Evolutionary conservation across 352 stramenopile genomes (phyloP).

Genomic region (Globisporangium radiosum): DNA sequence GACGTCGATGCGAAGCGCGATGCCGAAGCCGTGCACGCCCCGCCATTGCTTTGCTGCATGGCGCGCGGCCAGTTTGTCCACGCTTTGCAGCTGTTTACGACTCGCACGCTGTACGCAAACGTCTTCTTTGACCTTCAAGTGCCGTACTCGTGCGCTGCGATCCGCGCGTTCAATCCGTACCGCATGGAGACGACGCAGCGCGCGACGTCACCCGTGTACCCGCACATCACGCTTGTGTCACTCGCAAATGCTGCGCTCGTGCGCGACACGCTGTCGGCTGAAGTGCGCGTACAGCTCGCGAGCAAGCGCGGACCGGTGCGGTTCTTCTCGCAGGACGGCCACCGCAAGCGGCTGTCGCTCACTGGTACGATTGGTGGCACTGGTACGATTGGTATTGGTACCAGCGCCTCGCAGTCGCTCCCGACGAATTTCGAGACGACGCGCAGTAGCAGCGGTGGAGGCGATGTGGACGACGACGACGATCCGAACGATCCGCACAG

Average conservation of each 20-base stretch:
- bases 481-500: neutral
- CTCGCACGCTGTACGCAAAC: conserved; percentile 62
- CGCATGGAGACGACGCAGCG: conserved; percentile 32
- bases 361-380: neutral
- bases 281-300: conserved; percentile 24
- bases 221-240: conserved; percentile 54
- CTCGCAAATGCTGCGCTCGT: conserved; percentile 43
- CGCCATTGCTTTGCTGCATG: conserved; percentile 54
- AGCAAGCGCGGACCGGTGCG: conserved; percentile 34
- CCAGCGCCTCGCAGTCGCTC: neutral
- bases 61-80: conserved; percentile 67
- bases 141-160: conserved; percentile 64
- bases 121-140: conserved; percentile 81
- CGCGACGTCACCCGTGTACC: conserved; percentile 61
- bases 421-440: conserved; percentile 2
- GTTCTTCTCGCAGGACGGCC: conserved; percentile 12
- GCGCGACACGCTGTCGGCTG: conserved; percentile 36
- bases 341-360: conserved; percentile 11
- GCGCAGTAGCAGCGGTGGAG: too few species aligned
- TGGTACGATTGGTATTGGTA: too few species aligned
- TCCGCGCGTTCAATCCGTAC: conserved; percentile 82
- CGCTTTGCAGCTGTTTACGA: conserved; percentile 61
- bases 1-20: neutral
- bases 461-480: neutral
- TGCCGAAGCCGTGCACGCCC: conserved; percentile 9